phyloP scores from a whole-genome alignment of 2,329 filamentous ascomycete species.

The Tolypocladium sp. region DNA sequence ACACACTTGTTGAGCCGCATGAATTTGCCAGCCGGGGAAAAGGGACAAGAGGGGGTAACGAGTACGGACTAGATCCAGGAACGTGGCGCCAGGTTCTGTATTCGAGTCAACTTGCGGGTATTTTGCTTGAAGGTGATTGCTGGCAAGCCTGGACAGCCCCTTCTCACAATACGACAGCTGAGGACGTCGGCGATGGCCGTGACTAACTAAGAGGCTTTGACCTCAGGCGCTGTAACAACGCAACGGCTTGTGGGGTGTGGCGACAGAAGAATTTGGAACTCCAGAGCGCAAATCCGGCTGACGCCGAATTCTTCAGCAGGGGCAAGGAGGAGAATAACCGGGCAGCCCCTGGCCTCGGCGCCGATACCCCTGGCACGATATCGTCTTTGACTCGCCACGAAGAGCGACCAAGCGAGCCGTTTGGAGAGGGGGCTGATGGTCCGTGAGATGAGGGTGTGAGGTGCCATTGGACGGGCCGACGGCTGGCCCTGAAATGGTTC shows the following conservation, averaged over 20 bases:
- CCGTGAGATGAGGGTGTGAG: neutral
- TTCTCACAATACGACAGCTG: neutral
- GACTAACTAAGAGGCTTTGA: neutral
- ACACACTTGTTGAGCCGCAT: no score
- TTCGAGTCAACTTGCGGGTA: neutral
- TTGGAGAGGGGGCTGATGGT: neutral
- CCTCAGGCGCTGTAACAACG: neutral
- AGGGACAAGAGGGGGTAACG: no score
- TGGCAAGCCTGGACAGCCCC: neutral
- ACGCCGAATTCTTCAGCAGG: constrained; percentile 1
- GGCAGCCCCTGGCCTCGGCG: neutral
- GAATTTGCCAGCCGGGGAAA: no score
- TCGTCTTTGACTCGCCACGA: neutral
- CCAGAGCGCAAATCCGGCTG: constrained; percentile 1
- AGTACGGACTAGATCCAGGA: no score
- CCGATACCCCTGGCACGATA: neutral
- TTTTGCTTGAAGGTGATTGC: neutral
- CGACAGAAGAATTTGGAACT: neutral
- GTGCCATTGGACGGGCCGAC: neutral
- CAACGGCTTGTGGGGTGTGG: neutral
- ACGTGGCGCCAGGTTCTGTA: neutral
- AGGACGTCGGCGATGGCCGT: neutral
- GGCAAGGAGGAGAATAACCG: neutral
- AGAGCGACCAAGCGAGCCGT: neutral
- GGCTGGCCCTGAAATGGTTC: neutral